A percentile compares a stretch with the other conserved stretches of the same genome.
Evolutionary conservation across 805 yeast species (phyloP).

Genomic region (Candida namnaoensis): DNA sequence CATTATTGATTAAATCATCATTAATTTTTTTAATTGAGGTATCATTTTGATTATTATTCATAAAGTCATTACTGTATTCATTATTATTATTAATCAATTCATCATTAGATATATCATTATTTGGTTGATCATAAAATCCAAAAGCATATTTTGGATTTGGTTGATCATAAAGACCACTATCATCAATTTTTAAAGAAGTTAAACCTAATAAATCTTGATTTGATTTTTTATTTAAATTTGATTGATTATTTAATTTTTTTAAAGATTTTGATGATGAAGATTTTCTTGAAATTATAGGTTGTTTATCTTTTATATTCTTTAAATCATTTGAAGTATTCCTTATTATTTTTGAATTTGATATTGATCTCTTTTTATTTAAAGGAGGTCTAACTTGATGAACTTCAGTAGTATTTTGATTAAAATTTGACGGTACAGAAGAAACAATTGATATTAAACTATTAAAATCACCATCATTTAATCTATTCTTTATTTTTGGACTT

Average conservation of each 20-base stretch:
- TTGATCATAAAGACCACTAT: slow-evolving; percentile 18
- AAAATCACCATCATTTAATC: slow-evolving; percentile 17
- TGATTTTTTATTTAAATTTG: background rate
- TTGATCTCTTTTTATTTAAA: background rate
- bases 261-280: slow-evolving; percentile 17
- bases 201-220: slow-evolving; percentile 5
- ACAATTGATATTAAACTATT: slow-evolving; percentile 17
- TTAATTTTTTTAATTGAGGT: no score
- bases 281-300: slow-evolving; percentile 14
- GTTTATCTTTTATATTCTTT: slow-evolving; percentile 3
- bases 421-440: slow-evolving; percentile 8
- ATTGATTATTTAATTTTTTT: slow-evolving; percentile 9
- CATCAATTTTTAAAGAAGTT: slow-evolving; percentile 5
- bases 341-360: no score
- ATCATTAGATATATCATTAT: no score
- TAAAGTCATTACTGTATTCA: no score
- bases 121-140: slow-evolving; percentile 11
- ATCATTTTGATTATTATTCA: no score
- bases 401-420: slow-evolving; percentile 5
- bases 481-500: slow-evolving; percentile 5
- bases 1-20: background rate
- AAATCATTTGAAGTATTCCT: background rate
- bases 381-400: background rate
- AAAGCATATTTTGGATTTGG: slow-evolving; percentile 21
- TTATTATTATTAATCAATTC: no score